Percentiles rank a stretch among this genome's conserved stretches.
Evolutionary conservation across 148 eudicot species (phyloP).

Genomic region (Mesembryanthemum crystallinum): DNA sequence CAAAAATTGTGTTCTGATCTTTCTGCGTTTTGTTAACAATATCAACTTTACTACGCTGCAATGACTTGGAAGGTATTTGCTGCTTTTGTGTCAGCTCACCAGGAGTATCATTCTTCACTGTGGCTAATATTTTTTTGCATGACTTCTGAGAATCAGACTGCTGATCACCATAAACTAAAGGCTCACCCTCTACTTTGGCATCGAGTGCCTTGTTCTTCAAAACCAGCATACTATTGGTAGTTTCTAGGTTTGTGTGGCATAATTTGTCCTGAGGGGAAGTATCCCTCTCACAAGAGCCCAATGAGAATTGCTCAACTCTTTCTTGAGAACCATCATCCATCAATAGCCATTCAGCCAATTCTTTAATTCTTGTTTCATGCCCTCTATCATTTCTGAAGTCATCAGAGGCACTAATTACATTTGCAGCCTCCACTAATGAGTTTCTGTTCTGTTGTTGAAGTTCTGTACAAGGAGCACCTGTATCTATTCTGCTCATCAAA

Average conservation of each 20-base stretch:
- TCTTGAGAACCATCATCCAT: constrained; percentile 22
- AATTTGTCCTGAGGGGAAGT: neutral
- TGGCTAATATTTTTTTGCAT: constrained; percentile 22
- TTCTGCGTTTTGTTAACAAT: constrained; percentile 20
- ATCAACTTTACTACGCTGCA: constrained; percentile 23
- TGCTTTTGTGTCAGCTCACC: constrained; percentile 27
- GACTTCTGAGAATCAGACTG: constrained; percentile 28
- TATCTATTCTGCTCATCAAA: constrained; percentile 9
- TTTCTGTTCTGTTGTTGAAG: constrained; percentile 27
- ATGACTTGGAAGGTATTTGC: constrained; percentile 23
- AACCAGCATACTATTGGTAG: constrained; percentile 11
- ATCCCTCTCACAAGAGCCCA: constrained; percentile 7
- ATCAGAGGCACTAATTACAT: constrained; percentile 24
- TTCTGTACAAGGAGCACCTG: constrained; percentile 24
- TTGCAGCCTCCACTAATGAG: constrained; percentile 25
- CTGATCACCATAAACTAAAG: constrained; percentile 18
- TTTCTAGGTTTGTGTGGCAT: constrained; percentile 5
- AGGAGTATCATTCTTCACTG: constrained; percentile 24
- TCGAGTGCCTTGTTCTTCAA: constrained; percentile 12
- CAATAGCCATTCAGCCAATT: constrained; percentile 19
- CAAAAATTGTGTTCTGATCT: constrained; percentile 16
- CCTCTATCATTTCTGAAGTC: constrained; percentile 14
- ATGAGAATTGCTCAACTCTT: constrained; percentile 17
- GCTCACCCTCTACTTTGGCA: constrained; percentile 16
- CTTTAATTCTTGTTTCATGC: constrained; percentile 29